Percentiles rank a stretch among this genome's conserved stretches.
Evolutionary conservation across 345 rosid genomes (phyloP).

Genomic region (Linum trigynum): DNA sequence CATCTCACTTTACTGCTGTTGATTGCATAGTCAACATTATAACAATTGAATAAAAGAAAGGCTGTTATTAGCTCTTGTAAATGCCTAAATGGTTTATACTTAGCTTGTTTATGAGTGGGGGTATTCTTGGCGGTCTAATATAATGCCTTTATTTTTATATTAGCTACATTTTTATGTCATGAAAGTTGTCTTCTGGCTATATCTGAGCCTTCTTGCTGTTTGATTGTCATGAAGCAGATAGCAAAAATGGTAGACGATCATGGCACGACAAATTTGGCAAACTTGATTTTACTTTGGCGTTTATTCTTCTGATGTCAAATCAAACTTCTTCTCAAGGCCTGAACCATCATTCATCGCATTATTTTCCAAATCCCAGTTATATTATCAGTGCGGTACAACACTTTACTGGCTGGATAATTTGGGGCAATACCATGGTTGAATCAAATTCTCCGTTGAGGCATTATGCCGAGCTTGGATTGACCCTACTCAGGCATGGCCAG

Average conservation of each 20-base stretch:
- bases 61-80: too few relatives aligned
- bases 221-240: conserved; percentile 40
- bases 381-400: conserved; percentile 44
- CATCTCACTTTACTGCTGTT: too few relatives aligned
- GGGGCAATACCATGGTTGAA: conserved; percentile 57
- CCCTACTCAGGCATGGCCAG: conserved; percentile 74
- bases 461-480: conserved; percentile 59
- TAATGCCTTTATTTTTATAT: too few relatives aligned
- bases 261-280: conserved; percentile 73
- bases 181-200: neutral
- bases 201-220: neutral
- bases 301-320: conserved; percentile 41
- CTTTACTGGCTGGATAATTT: conserved; percentile 73
- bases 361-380: conserved; percentile 50
- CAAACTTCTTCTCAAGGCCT: conserved; percentile 31
- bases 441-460: conserved; percentile 60
- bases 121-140: too few relatives aligned
- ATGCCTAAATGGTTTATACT: too few relatives aligned
- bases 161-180: too few relatives aligned
- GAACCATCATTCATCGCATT: conserved; percentile 20
- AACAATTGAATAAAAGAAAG: too few relatives aligned
- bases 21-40: too few relatives aligned
- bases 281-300: conserved; percentile 73
- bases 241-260: conserved; percentile 47
- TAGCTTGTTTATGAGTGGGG: too few relatives aligned